Conservation (phyloP, 345 rosid species). For the Eucalyptus polyanthemos region DNA sequence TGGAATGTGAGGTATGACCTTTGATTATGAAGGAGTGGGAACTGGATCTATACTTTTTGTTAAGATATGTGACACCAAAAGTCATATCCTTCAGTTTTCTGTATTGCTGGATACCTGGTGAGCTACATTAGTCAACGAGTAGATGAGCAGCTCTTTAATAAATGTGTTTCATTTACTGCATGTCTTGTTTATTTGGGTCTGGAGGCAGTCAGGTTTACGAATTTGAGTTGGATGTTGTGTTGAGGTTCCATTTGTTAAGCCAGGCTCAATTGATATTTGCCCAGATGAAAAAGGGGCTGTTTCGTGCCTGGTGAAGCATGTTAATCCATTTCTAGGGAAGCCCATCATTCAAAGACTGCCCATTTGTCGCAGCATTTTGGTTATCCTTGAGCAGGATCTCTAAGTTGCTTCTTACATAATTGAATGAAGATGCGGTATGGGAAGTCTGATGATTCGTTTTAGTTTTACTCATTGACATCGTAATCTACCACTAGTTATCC, state of each 20-base stretch:
- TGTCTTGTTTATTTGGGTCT: neutral
- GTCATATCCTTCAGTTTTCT: neutral
- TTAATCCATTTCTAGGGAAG: neutral
- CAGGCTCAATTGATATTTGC: neutral
- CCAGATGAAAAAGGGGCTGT: neutral
- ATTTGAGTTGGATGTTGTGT: neutral
- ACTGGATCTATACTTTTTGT: neutral
- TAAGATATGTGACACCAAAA: neutral
- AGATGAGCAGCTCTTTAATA: neutral
- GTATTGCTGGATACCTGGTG: neutral
- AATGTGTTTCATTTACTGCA: neutral
- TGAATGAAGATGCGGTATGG: neutral
- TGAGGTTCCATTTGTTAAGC: neutral
- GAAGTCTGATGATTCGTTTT: neutral
- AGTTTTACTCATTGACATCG: neutral
- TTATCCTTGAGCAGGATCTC: neutral
- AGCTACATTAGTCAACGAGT: neutral
- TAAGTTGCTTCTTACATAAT: neutral
- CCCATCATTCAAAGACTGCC: neutral
- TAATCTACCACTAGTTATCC: neutral
- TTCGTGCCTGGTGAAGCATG: neutral
- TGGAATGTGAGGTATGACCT: conserved; percentile 53
- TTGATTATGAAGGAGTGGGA: neutral
- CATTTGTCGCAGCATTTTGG: neutral
- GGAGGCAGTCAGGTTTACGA: neutral